These are phyloP conservation scores for Puccinia triticina DNA, from an alignment of 1,284 basidiomycete genomes.

Conservation along the genomic window DNA sequence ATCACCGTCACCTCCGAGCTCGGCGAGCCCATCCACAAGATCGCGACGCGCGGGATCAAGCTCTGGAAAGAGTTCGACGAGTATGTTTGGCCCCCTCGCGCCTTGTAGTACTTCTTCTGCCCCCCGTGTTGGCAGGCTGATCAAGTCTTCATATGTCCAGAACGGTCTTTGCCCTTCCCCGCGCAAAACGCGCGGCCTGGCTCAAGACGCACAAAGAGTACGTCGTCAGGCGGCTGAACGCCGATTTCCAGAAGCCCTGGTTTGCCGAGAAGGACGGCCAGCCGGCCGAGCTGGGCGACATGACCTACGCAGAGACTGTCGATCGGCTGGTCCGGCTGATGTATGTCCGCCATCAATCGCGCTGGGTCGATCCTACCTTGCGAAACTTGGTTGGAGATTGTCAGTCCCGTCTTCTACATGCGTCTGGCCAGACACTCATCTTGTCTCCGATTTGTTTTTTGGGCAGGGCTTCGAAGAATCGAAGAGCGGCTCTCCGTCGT, in stretches of 20 bases:
- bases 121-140: too few relatives aligned
- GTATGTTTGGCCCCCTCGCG: constrained; percentile 32
- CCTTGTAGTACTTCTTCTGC: neutral
- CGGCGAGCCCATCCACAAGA: constrained; percentile 98
- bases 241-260: constrained; percentile 81
- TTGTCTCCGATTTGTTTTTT: neutral
- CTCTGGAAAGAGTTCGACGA: constrained; percentile 99
- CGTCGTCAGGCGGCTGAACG: constrained; percentile 88
- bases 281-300: constrained; percentile 80
- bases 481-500: constrained; percentile 97
- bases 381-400: constrained; percentile 87
- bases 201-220: constrained; percentile 82
- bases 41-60: constrained; percentile 92
- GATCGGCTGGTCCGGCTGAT: constrained; percentile 87
- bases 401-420: neutral
- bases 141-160: constrained; percentile 44
- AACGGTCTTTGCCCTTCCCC: constrained; percentile 88
- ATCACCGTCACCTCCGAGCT: constrained; percentile 96
- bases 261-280: constrained; percentile 93
- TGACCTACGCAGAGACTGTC: constrained; percentile 97
- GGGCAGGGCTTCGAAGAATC: constrained; percentile 62
- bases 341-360: constrained; percentile 85
- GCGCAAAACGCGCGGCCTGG: constrained; percentile 91
- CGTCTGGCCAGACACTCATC: neutral
- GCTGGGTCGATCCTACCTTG: constrained; percentile 93